Percentiles rank a stretch among this genome's conserved stretches.
phyloP scores from a whole-genome alignment of 2,329 filamentous ascomycete species.

The Stagonosporopsis chrysanthemi region DNA sequence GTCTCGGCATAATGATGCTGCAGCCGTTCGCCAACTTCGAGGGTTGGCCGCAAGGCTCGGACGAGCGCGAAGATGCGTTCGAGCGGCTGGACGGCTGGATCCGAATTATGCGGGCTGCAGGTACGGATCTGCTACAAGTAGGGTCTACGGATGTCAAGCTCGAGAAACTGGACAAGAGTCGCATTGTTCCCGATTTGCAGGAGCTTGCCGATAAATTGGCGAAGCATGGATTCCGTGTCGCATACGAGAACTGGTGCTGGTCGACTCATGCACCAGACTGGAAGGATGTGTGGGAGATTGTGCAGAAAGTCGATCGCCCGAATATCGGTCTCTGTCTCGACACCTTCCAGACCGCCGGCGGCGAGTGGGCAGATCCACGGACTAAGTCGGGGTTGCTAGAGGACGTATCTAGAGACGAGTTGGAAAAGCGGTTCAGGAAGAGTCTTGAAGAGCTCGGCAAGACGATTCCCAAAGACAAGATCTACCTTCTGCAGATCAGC shows the following conservation, averaged over 20 bases:
- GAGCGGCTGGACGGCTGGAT: slow-evolving; percentile 71
- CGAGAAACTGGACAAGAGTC: slow-evolving; percentile 60
- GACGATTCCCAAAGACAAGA: slow-evolving; percentile 71
- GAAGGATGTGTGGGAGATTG: slow-evolving; percentile 74
- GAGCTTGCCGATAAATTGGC: slow-evolving; percentile 64
- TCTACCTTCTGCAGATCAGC: slow-evolving; percentile 76
- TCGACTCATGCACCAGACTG: slow-evolving; percentile 72
- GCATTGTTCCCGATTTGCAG: slow-evolving; percentile 67
- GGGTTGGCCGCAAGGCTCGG: slow-evolving; percentile 69
- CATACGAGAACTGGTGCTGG: slow-evolving; percentile 88
- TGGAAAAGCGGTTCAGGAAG: slow-evolving; percentile 60
- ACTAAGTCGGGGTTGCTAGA: slow-evolving; percentile 67
- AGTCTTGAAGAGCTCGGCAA: slow-evolving; percentile 65
- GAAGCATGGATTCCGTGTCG: slow-evolving; percentile 65
- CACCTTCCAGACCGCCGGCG: slow-evolving; percentile 77
- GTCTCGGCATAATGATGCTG: slow-evolving; percentile 71
- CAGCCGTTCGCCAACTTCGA: slow-evolving; percentile 82
- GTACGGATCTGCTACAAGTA: slow-evolving; percentile 72
- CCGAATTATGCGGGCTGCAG: slow-evolving; percentile 72
- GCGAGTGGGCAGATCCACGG: slow-evolving; percentile 76
- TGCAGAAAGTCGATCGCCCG: slow-evolving; percentile 65
- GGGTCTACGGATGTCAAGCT: slow-evolving; percentile 69
- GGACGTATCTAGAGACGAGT: slow-evolving; percentile 52
- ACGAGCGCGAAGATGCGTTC: slow-evolving; percentile 69
- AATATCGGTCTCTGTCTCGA: slow-evolving; percentile 80